phyloP scores from a whole-genome alignment of 1,284 basidiomycete genomes.

The Fomitopsis betulina region DNA sequence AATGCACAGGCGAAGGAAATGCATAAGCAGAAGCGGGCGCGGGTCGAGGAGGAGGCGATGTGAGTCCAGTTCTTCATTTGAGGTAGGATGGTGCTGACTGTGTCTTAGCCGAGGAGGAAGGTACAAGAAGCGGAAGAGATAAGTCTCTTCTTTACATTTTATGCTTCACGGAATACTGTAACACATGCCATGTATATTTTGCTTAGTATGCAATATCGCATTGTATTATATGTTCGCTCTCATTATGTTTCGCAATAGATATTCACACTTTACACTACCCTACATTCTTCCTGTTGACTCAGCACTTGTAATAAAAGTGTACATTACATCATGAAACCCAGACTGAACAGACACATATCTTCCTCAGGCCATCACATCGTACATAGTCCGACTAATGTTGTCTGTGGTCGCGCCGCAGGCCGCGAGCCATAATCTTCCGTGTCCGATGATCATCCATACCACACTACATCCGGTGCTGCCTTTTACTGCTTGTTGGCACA shows the following conservation, averaged over 20 bases:
- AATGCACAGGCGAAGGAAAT: constrained; percentile 70
- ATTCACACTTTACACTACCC: too few species aligned
- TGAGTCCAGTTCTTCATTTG: constrained; percentile 24
- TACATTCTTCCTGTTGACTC: too few species aligned
- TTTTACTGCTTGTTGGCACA: too few species aligned
- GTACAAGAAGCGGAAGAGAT: constrained; percentile 13
- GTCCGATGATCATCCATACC: too few species aligned
- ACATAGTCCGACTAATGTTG: too few species aligned
- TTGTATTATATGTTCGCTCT: neutral
- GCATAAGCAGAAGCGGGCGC: constrained; percentile 56
- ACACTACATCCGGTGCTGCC: too few species aligned
- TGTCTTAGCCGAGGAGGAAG: constrained; percentile 14
- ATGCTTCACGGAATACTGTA: neutral
- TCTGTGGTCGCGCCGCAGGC: too few species aligned
- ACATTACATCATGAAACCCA: too few species aligned
- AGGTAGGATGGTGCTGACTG: neutral
- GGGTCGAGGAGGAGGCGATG: constrained; percentile 55
- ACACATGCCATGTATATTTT: neutral
- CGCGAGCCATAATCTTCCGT: too few species aligned
- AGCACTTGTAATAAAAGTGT: too few species aligned
- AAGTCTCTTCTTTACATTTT: neutral
- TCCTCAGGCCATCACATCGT: too few species aligned
- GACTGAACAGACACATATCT: too few species aligned
- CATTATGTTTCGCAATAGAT: neutral
- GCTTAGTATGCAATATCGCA: neutral